Evolutionary conservation across 202 grass and related monocot genomes (phyloP).

Genomic region (Carex arenaria): DNA sequence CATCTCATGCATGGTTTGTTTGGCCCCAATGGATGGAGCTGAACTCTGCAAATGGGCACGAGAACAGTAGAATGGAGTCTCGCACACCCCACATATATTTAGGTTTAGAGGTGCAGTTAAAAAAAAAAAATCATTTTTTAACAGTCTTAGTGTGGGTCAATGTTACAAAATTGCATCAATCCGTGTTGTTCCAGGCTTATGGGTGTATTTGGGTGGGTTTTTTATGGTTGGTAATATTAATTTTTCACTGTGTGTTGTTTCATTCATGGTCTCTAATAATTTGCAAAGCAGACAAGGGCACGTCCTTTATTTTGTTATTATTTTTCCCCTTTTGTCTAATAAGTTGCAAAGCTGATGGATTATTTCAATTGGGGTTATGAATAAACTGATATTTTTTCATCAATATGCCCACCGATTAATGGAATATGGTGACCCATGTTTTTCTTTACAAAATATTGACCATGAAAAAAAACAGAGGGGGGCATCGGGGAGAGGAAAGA

Average conservation of each 20-base stretch:
- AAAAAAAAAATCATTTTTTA: conserved; percentile 4
- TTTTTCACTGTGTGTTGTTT: not conserved
- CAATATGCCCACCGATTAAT: too few species aligned
- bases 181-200: not conserved
- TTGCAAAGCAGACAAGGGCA: not conserved
- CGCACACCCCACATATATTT: not conserved
- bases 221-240: too few species aligned
- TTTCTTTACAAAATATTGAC: too few species aligned
- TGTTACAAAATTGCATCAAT: conserved; percentile 7
- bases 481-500: too few species aligned
- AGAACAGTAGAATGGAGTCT: conserved; percentile 16
- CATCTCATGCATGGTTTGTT: not conserved
- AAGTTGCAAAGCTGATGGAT: too few species aligned
- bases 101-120: not conserved
- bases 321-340: not conserved
- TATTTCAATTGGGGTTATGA: too few species aligned
- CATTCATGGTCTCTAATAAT: conserved; percentile 7
- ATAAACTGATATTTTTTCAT: too few species aligned
- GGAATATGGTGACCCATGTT: too few species aligned
- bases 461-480: too few species aligned
- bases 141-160: not conserved
- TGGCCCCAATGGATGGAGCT: conserved; percentile 26
- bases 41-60: conserved; percentile 2
- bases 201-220: conserved; percentile 3
- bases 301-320: too few species aligned